Evolutionary conservation across 164 flowering plant genomes (phyloP).

Genomic region (Stephania cephalantha): DNA sequence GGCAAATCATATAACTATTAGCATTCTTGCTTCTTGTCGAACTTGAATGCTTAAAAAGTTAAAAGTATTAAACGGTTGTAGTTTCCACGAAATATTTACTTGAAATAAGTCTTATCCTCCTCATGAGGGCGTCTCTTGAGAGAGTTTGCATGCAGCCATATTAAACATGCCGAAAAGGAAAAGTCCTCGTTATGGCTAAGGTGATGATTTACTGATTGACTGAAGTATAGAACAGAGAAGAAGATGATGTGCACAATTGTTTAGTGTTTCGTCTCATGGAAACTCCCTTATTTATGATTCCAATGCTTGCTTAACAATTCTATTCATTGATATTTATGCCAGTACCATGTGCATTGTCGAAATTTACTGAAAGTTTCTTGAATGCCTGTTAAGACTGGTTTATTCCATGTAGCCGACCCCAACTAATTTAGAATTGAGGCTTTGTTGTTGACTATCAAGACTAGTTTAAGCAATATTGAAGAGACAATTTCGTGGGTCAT

Average conservation of each 20-base stretch:
- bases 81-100: neutral
- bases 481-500: neutral
- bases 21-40: neutral
- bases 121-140: neutral
- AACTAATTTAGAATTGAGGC: no score
- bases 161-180: constrained; percentile 45
- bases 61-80: no score
- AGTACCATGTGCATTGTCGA: neutral
- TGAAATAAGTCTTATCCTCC: neutral
- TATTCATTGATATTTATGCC: neutral
- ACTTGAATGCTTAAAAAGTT: neutral
- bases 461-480: neutral
- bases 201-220: neutral
- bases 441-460: no score
- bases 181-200: constrained; percentile 52
- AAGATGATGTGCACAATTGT: neutral
- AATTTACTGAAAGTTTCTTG: neutral
- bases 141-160: neutral
- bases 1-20: neutral
- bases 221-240: neutral
- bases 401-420: no score
- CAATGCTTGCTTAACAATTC: neutral
- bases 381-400: neutral
- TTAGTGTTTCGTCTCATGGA: neutral
- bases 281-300: neutral